Percentiles rank a stretch among this genome's conserved stretches.
Conservation (phyloP, 2,329 filamentous ascomycete species). For the Colletotrichum paranaense region DNA sequence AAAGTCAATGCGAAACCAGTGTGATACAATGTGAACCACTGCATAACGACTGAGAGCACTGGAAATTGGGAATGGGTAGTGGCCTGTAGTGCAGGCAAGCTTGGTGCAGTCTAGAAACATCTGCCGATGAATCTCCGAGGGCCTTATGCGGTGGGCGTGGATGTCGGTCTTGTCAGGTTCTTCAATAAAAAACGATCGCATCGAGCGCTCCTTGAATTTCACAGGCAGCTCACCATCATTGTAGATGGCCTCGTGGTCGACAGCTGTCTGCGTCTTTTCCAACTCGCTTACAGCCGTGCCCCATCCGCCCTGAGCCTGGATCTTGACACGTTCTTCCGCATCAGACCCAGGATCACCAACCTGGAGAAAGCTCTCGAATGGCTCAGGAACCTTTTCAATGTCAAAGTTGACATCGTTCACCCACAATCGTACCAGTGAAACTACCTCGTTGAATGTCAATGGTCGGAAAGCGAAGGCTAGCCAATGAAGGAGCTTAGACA, state of each 20-base stretch:
- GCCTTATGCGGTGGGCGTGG: constrained; percentile 9
- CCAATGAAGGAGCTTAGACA: constrained; percentile 42
- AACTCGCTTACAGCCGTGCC: constrained; percentile 36
- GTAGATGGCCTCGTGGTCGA: constrained; percentile 35
- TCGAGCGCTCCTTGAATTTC: constrained; percentile 44
- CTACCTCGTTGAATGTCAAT: constrained; percentile 39
- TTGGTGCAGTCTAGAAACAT: constrained; percentile 39
- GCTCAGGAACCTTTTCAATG: constrained; percentile 42
- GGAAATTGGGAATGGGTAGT: not conserved
- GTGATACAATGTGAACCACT: constrained; percentile 31
- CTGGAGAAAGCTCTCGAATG: constrained; percentile 40
- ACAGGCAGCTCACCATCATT: constrained; percentile 42
- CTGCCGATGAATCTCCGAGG: constrained; percentile 40
- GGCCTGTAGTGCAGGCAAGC: constrained; percentile 22
- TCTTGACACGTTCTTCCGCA: constrained; percentile 30
- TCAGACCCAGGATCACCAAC: constrained; percentile 41
- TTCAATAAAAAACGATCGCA: constrained; percentile 43
- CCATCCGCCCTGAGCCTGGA: constrained; percentile 2
- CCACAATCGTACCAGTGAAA: constrained; percentile 37
- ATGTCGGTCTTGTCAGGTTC: constrained; percentile 6
- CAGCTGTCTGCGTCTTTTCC: constrained; percentile 15
- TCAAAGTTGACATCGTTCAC: constrained; percentile 37
- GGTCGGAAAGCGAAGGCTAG: constrained; percentile 40
- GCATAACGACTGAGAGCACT: constrained; percentile 30
- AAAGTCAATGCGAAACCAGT: constrained; percentile 35